phyloP scores from a whole-genome alignment of 176 grass and related monocot genomes.

The Carex myosuroides region DNA sequence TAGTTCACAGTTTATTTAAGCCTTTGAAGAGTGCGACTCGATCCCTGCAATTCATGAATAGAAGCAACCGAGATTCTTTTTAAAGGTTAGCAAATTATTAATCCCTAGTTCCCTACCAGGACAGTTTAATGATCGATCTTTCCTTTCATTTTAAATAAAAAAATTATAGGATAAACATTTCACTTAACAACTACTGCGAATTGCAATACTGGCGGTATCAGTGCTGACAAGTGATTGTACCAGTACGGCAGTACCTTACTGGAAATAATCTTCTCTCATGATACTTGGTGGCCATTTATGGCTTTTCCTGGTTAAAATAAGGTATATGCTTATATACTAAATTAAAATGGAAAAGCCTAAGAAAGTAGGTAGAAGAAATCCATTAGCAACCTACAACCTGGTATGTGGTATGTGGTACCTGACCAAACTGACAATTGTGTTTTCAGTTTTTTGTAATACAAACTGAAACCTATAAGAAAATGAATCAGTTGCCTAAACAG shows the following conservation, averaged over 20 bases:
- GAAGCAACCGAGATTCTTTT: neutral
- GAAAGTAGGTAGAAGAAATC: neutral
- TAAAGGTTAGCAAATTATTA: slow-evolving; percentile 1
- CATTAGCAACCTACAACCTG: neutral
- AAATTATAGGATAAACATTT: neutral
- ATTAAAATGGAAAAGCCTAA: neutral
- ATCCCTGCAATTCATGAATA: slow-evolving; percentile 7
- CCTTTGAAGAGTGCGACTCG: neutral
- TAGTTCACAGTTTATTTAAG: neutral
- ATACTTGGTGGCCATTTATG: neutral
- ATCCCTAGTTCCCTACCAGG: neutral
- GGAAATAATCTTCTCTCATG: no score
- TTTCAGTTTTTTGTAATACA: neutral
- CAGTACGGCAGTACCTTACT: neutral
- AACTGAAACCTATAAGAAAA: neutral
- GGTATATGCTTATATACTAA: neutral
- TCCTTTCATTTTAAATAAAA: neutral
- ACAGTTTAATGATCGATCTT: neutral
- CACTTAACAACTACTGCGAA: neutral
- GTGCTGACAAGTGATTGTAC: neutral
- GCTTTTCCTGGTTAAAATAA: neutral
- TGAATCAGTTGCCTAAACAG: neutral
- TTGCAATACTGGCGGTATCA: neutral
- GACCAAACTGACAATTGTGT: neutral
- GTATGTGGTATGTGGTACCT: neutral